These are phyloP conservation scores for Rhizopogon sp. DNA, from an alignment of 768 basidiomycete species.

Conservation along the genomic window DNA sequence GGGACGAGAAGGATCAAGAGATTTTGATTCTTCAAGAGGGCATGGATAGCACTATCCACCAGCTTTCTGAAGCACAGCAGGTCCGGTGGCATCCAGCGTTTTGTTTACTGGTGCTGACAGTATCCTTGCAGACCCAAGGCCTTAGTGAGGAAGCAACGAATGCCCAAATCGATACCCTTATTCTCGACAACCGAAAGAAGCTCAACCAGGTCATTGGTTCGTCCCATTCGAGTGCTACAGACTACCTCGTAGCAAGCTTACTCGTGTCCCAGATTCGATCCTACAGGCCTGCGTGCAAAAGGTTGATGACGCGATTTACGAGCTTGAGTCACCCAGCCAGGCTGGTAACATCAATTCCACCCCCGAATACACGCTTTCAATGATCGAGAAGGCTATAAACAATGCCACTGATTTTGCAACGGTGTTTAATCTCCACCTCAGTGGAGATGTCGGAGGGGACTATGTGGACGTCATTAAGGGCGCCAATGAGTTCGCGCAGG, in stretches of 20 bases:
- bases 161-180: conserved; percentile 95
- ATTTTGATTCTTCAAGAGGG: conserved; percentile 93
- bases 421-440: conserved; percentile 86
- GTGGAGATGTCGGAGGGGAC: conserved; percentile 84
- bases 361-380: conserved; percentile 95
- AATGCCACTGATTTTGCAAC: conserved; percentile 96
- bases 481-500: conserved; percentile 94
- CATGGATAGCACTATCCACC: conserved; percentile 87
- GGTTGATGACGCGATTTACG: conserved; percentile 96
- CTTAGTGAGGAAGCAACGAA: conserved; percentile 86
- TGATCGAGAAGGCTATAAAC: conserved; percentile 95
- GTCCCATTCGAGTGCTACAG: conserved; percentile 12
- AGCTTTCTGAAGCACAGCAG: conserved; percentile 82
- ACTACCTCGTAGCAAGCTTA: conserved; percentile 6
- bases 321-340: conserved; percentile 92
- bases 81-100: conserved; percentile 33
- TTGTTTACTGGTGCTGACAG: not conserved
- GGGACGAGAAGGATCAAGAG: conserved; percentile 97
- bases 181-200: conserved; percentile 96
- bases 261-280: conserved; percentile 73
- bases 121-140: conserved; percentile 60
- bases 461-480: conserved; percentile 98
- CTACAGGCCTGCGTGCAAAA: conserved; percentile 95
- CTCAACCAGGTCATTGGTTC: conserved; percentile 93
- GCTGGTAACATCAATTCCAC: conserved; percentile 96